Base-by-base conservation (phyloP, 306 rosid genomes). In the Crotalaria pallida region DNA sequence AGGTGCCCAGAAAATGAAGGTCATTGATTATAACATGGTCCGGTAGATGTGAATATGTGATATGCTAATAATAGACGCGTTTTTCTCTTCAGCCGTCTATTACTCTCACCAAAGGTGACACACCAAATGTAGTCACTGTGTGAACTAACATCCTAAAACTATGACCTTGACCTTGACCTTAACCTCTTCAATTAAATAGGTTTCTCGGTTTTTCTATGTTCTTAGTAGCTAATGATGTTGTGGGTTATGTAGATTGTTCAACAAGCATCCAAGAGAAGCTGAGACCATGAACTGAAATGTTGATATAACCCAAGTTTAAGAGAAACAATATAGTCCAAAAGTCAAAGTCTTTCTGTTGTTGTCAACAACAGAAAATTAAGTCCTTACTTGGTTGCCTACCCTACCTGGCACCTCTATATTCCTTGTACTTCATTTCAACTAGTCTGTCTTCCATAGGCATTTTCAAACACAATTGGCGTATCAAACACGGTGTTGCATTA, bases 401-500 rank as follows among this genome's bases (percentile, higher is more conserved):
- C 24, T 13, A 34, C 13, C 45, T 40, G 16, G 47, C 26, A 16
- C 18, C 51, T 64, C 55, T 17, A 3, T 15, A 6, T 74, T 66
- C 58, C 7, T 1, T 31, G 21, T 55, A 29, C 16, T 33, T 47
- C 8, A 3, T 47, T 57, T 67, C 24, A 16, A 3, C 6, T 16
- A 55, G 79, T 80, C 73, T 65, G 66, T 80, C 73, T 65, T 71
- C 72, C 53, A 29, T 4, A 5, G 12, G 68, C 24, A 19, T 13
- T 57, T 78, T 75, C 71, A 29, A 60, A 78, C 68, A 66, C 77
- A 71, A 74, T 34, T 23, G 58, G 50, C 62, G 60, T 58, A 69
- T 59, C 34, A 34, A 47, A 26, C 48, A 41, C 16, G 16, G 19
- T 43, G 5, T 19, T 48, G 73, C 40, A 34, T 12, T 7, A 33